These are phyloP conservation scores for Entomortierella beljakovae DNA, from an alignment of 192 early-diverging fungal genomes.

Conservation along the genomic window DNA sequence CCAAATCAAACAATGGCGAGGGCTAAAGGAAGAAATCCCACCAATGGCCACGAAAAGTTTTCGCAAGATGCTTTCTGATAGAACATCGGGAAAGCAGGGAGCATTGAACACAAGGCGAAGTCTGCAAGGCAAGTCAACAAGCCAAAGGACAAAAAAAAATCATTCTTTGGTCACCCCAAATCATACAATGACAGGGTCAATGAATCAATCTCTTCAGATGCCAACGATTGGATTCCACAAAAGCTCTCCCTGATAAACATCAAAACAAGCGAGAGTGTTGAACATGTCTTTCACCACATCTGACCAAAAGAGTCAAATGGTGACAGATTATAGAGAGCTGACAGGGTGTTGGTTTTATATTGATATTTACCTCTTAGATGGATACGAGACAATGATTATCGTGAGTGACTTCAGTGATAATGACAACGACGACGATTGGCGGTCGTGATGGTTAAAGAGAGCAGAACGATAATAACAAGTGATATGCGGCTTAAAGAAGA, in stretches of 20 bases:
- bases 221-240: conserved; percentile 30
- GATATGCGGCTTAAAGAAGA: no score
- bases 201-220: conserved; percentile 18
- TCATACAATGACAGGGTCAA: conserved; percentile 33
- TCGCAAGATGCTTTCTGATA: conserved; percentile 25
- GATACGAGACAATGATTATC: conserved; percentile 4
- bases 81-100: conserved; percentile 6
- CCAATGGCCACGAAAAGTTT: conserved; percentile 18
- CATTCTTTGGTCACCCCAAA: conserved; percentile 25
- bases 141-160: conserved; percentile 17
- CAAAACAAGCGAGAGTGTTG: conserved; percentile 30
- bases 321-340: conserved; percentile 29
- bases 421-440: not conserved
- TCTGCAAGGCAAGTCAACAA: conserved; percentile 20
- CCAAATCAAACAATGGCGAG: conserved; percentile 18
- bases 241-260: conserved; percentile 29
- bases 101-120: conserved; percentile 19
- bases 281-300: conserved; percentile 19
- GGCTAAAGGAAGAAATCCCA: conserved; percentile 20
- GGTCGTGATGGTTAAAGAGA: no score
- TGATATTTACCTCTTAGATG: conserved; percentile 23
- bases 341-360: conserved; percentile 6
- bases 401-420: not conserved
- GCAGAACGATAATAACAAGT: no score
- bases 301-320: conserved; percentile 18